Conservation (phyloP, 2,329 filamentous ascomycete species). For the Xylariales sp. region DNA sequence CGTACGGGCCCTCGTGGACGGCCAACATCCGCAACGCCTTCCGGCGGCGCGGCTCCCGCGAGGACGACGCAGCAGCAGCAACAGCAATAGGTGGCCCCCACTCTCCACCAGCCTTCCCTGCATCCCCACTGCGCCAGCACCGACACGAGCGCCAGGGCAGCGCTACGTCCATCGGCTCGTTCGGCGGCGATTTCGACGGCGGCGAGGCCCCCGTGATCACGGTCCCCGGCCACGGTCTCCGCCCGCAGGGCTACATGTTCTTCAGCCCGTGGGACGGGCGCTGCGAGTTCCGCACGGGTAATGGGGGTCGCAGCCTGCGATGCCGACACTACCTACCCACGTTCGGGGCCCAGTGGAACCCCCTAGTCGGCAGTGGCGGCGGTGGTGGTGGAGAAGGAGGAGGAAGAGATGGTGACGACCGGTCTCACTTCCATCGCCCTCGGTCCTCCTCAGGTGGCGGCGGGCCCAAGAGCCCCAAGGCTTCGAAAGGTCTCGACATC, state of each 20-base stretch:
- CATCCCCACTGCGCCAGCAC: conserved; percentile 14
- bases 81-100: too few species aligned
- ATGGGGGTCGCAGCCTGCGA: conserved; percentile 68
- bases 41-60: conserved; percentile 27
- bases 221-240: conserved; percentile 41
- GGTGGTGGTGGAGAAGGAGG: conserved; percentile 19
- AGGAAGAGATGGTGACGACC: too few species aligned
- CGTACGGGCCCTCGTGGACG: conserved; percentile 46
- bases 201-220: conserved; percentile 29
- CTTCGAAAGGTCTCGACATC: conserved; percentile 36
- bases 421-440: conserved; percentile 23
- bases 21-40: conserved; percentile 42
- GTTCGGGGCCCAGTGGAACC: conserved; percentile 34
- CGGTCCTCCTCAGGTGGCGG: too few species aligned
- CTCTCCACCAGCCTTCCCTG: too few species aligned
- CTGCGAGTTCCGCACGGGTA: conserved; percentile 80
- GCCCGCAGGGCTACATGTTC: conserved; percentile 69
- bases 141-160: conserved; percentile 26
- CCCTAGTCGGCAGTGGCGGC: conserved; percentile 31
- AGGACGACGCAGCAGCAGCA: conserved; percentile 21
- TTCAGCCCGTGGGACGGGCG: conserved; percentile 80
- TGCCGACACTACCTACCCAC: conserved; percentile 68
- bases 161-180: conserved; percentile 28
- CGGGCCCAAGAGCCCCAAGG: conserved; percentile 7
- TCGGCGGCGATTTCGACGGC: conserved; percentile 22